Percentiles rank a stretch among this genome's conserved stretches.
These are phyloP conservation scores for Dipodascopsis uninucleata DNA, from an alignment of 805 yeast species.

Conservation along the genomic window DNA sequence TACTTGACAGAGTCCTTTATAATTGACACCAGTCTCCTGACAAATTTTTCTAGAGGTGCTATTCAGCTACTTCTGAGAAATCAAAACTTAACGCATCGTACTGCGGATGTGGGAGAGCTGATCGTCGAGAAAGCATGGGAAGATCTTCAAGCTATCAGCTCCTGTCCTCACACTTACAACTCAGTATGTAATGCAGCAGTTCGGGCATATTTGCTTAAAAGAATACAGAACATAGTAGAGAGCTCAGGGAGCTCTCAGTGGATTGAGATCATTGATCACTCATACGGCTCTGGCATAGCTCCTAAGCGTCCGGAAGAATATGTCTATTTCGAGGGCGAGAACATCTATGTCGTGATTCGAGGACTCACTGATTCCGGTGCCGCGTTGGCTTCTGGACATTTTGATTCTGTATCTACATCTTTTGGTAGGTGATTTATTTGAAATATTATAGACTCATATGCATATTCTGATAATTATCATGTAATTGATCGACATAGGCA, in stretches of 20 bases:
- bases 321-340: conserved; percentile 72
- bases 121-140: too few relatives aligned
- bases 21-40: too few relatives aligned
- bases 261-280: conserved; percentile 41
- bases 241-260: conserved; percentile 2
- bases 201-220: conserved; percentile 55
- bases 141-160: conserved; percentile 67
- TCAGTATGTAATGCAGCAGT: conserved; percentile 72
- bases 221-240: conserved; percentile 41
- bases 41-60: too few relatives aligned
- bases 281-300: conserved; percentile 38
- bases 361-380: conserved; percentile 66
- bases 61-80: too few relatives aligned
- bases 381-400: conserved; percentile 75
- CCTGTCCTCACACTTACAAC: conserved; percentile 68
- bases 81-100: too few relatives aligned
- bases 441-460: too few relatives aligned
- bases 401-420: conserved; percentile 81
- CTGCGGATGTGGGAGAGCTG: too few relatives aligned
- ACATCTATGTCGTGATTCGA: conserved; percentile 65
- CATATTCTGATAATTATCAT: not conserved
- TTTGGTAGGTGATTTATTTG: too few relatives aligned
- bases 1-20: too few relatives aligned
- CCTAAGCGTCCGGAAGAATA: conserved; percentile 44
- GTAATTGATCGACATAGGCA: conserved; percentile 27